Conservation (phyloP, 2,329 filamentous ascomycete species). For the Talaromyces sp. region DNA sequence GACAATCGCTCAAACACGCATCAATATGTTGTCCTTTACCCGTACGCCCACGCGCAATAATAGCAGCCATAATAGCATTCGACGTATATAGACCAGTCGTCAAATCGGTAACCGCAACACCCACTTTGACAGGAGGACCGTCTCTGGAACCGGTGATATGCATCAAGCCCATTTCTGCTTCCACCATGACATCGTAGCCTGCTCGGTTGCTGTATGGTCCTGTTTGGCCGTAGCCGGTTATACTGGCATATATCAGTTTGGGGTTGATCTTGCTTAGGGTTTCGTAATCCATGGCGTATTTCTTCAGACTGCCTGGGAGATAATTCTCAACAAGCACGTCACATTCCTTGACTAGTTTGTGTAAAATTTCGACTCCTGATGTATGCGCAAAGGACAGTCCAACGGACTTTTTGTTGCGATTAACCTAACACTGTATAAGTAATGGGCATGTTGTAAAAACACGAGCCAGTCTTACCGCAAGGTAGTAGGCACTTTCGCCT, state of each 20-base stretch:
- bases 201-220: constrained; percentile 84
- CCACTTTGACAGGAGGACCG: constrained; percentile 92
- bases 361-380: constrained; percentile 80
- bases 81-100: constrained; percentile 94
- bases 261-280: constrained; percentile 80
- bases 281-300: constrained; percentile 87
- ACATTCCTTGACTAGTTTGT: constrained; percentile 77
- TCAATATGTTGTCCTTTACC: constrained; percentile 90
- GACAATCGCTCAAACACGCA: constrained; percentile 86
- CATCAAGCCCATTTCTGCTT: constrained; percentile 97
- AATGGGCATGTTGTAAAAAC: background rate
- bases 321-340: constrained; percentile 98
- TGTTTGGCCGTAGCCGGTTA: constrained; percentile 95
- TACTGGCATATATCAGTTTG: constrained; percentile 85
- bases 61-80: constrained; percentile 91
- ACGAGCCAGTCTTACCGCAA: constrained; percentile 61
- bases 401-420: constrained; percentile 95
- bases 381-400: constrained; percentile 86
- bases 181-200: constrained; percentile 99
- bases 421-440: constrained; percentile 60
- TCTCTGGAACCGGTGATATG: constrained; percentile 91
- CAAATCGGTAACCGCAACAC: constrained; percentile 92
- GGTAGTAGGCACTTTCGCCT: constrained; percentile 92
- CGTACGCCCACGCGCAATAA: constrained; percentile 71
- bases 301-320: constrained; percentile 81